These are phyloP conservation scores for Lobosporangium transversale DNA, from an alignment of 192 early-diverging fungal genomes.

Conservation along the genomic window DNA sequence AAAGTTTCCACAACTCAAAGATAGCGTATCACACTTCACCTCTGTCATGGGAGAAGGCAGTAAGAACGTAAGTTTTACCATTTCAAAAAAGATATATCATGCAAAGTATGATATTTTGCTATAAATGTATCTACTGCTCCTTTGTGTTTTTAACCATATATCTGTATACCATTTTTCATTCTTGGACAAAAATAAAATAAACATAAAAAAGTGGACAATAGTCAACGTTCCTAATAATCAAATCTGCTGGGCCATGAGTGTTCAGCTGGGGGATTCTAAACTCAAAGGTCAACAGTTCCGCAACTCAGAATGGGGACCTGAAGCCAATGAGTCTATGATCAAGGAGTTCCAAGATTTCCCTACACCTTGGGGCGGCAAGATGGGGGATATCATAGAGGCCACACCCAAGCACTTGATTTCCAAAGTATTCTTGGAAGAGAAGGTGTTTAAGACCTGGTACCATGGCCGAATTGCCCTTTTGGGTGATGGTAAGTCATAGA, in stretches of 20 bases:
- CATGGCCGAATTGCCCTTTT: constrained; percentile 7
- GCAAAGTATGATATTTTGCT: not conserved
- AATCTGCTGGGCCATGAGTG: constrained; percentile 19
- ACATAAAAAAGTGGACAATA: constrained; percentile 18
- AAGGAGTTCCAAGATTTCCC: constrained; percentile 1
- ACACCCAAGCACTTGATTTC: constrained; percentile 21
- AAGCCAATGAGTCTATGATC: constrained; percentile 10
- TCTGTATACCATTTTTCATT: not conserved
- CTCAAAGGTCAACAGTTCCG: constrained; percentile 3
- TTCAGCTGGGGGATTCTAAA: not conserved
- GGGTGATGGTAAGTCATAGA: constrained; percentile 10
- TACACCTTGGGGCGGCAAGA: constrained; percentile 5
- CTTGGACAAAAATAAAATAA: no score
- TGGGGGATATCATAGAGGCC: constrained; percentile 11
- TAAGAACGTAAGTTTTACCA: not conserved
- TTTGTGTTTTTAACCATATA: not conserved
- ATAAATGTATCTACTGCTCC: not conserved
- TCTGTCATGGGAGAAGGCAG: not conserved
- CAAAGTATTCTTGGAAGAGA: constrained; percentile 21
- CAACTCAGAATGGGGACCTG: constrained; percentile 24
- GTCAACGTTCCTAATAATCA: constrained; percentile 2
- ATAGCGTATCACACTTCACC: not conserved
- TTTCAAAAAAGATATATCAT: not conserved
- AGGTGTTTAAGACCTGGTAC: constrained; percentile 18
- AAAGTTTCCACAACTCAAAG: constrained; percentile 24